A percentile compares a stretch with the other conserved stretches of the same genome.
Conservation (phyloP, 345 rosid genomes). For the Eucalyptus victrix region DNA sequence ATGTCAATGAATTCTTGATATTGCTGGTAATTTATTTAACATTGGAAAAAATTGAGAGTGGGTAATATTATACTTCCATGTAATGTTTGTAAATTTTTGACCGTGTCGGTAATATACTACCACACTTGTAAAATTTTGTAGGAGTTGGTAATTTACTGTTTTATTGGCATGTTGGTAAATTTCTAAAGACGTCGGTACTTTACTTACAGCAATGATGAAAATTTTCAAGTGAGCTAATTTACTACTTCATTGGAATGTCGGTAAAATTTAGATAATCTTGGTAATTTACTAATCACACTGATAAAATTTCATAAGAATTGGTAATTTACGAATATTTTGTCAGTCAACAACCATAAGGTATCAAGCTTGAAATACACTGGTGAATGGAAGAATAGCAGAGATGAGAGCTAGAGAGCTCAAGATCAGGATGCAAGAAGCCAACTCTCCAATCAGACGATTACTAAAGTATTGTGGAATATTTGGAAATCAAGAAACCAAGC, state of each 20-base stretch:
- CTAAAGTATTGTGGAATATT: no score
- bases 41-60: background rate
- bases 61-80: background rate
- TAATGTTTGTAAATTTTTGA: background rate
- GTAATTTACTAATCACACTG: background rate
- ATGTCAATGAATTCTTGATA: no score
- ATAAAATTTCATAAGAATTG: background rate
- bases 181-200: no score
- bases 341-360: background rate
- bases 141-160: no score
- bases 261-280: background rate
- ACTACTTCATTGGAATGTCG: background rate
- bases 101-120: rapidly evolving
- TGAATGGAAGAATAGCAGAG: background rate
- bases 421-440: background rate
- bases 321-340: background rate
- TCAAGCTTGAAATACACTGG: background rate
- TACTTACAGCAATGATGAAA: no score
- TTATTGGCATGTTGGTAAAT: no score
- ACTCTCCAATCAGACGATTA: no score
- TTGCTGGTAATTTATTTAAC: no score
- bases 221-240: no score
- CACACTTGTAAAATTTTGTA: no score
- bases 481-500: no score
- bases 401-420: background rate